Conservation (phyloP, 352 stramenopile species). For the Blastocystis sp. region DNA sequence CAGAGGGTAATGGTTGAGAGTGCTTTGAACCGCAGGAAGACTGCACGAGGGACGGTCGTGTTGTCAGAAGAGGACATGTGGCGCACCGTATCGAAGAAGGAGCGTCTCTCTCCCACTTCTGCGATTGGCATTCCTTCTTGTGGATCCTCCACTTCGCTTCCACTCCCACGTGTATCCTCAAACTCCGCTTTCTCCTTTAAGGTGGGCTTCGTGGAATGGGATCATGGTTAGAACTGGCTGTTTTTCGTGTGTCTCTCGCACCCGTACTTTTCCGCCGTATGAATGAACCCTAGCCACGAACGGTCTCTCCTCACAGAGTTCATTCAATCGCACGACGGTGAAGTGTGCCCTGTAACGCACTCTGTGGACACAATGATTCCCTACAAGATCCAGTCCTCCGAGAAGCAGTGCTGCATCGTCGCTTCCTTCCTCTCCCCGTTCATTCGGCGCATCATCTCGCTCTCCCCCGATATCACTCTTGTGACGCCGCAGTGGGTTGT, state of each 20-base stretch:
- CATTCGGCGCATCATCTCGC: neutral
- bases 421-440: neutral
- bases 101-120: neutral
- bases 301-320: neutral
- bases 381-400: neutral
- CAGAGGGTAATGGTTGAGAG: neutral
- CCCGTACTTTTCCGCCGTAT: neutral
- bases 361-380: slow-evolving; percentile 18
- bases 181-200: neutral
- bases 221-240: neutral
- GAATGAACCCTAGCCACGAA: slow-evolving; percentile 23
- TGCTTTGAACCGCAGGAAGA: neutral
- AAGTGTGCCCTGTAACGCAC: neutral
- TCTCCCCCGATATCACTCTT: neutral
- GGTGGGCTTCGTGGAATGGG: neutral
- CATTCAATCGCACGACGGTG: neutral
- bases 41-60: neutral
- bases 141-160: neutral
- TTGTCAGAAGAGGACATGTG: slow-evolving; percentile 9
- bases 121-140: neutral
- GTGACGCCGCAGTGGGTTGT: slow-evolving; percentile 26
- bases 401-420: slow-evolving; percentile 1
- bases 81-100: neutral
- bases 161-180: neutral
- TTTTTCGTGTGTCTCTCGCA: slow-evolving; percentile 5